Evolutionary conservation across 495 filamentous ascomycete genomes (phyloP).

Genomic region (Gamarada debralockiae): DNA sequence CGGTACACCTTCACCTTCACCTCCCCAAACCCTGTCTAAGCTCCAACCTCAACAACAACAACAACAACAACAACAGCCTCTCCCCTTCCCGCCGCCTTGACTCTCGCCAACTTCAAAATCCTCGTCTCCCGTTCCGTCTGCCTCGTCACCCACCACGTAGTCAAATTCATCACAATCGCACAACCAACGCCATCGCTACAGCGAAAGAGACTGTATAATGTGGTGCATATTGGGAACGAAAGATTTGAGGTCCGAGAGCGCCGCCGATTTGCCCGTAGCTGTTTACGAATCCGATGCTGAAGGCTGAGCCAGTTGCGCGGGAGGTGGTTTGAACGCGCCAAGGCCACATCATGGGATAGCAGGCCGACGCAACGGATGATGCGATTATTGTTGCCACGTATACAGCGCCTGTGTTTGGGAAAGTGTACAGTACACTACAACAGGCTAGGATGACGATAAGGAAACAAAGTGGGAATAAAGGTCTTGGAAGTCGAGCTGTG

Average conservation of each 20-base stretch:
- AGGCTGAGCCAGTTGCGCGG: slow-evolving; percentile 51
- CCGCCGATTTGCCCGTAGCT: slow-evolving; percentile 45
- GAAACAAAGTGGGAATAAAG: slow-evolving; percentile 37
- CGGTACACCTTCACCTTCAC: neutral
- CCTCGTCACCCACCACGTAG: slow-evolving; percentile 12
- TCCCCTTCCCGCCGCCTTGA: slow-evolving; percentile 34
- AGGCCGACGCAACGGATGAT: slow-evolving; percentile 20
- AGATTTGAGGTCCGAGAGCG: slow-evolving; percentile 49
- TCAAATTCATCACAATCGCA: slow-evolving; percentile 4
- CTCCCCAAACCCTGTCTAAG: too few species aligned
- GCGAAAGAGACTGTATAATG: slow-evolving; percentile 42
- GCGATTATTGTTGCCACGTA: slow-evolving; percentile 32
- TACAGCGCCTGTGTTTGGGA: slow-evolving; percentile 31
- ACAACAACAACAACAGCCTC: slow-evolving; percentile 41
- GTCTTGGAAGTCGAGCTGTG: slow-evolving; percentile 36
- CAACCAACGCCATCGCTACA: slow-evolving; percentile 24
- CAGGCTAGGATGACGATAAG: slow-evolving; percentile 37
- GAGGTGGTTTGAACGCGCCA: slow-evolving; percentile 18
- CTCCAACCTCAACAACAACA: slow-evolving; percentile 1
- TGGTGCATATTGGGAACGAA: slow-evolving; percentile 41
- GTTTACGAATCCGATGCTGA: slow-evolving; percentile 54
- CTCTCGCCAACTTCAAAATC: slow-evolving; percentile 36
- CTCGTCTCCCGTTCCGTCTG: slow-evolving; percentile 37
- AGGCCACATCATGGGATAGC: slow-evolving; percentile 39
- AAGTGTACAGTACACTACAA: slow-evolving; percentile 37